Percentiles rank a stretch among this genome's conserved stretches.
Evolutionary conservation across 169 alveolate species (phyloP).

Genomic region (Cryptosporidium viatorum): DNA sequence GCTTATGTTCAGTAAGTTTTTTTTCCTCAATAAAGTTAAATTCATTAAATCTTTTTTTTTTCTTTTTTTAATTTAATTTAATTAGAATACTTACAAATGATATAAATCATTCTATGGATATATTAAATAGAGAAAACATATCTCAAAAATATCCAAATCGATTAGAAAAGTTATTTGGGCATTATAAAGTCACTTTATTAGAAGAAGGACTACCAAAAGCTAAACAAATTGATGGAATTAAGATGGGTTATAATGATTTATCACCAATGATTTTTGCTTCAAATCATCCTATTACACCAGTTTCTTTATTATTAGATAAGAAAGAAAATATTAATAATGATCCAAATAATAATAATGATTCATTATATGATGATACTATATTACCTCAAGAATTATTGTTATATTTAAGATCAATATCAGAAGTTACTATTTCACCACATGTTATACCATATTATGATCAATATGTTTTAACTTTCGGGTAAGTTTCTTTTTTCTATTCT

Average conservation of each 20-base stretch:
- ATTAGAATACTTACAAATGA: conserved; percentile 41
- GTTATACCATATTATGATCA: conserved; percentile 25
- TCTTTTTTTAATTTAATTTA: no score
- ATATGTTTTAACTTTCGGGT: conserved; percentile 66
- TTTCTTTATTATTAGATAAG: conserved; percentile 36
- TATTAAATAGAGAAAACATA: not conserved
- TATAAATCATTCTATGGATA: conserved; percentile 24
- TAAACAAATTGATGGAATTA: conserved; percentile 22
- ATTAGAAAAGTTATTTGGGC: conserved; percentile 58
- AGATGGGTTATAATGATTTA: conserved; percentile 39
- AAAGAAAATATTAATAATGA: not conserved
- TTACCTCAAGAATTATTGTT: conserved; percentile 29
- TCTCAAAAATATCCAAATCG: conserved; percentile 2
- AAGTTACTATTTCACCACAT: conserved; percentile 45
- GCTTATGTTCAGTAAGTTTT: conserved; percentile 59
- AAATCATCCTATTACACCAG: conserved; percentile 68
- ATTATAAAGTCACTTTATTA: conserved; percentile 26
- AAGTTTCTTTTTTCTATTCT: not conserved
- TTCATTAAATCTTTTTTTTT: no score
- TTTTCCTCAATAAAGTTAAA: no score
- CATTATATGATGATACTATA: conserved; percentile 18
- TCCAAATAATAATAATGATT: not conserved
- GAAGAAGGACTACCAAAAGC: conserved; percentile 40
- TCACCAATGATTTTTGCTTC: conserved; percentile 70
- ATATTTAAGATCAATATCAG: conserved; percentile 29